phyloP scores from a whole-genome alignment of 1,139 yeast genomes.

The Scheffersomyces illinoinensis region DNA sequence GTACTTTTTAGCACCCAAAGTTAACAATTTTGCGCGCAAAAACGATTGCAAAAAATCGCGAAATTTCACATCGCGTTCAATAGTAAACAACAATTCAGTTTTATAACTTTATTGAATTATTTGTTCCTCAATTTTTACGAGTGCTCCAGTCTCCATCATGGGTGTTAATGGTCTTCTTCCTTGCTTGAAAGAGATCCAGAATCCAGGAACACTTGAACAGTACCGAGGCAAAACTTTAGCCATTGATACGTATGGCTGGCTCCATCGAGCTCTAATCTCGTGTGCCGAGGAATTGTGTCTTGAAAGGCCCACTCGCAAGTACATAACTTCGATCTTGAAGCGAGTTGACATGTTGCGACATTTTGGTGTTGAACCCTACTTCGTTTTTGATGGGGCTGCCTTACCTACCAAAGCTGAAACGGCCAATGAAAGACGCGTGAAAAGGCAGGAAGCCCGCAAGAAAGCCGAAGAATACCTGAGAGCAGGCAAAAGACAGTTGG shows the following conservation, averaged over 20 bases:
- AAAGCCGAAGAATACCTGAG: constrained; percentile 52
- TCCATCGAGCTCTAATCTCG: constrained; percentile 79
- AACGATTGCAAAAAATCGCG: not conserved
- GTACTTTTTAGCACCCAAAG: not conserved
- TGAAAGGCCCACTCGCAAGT: constrained; percentile 68
- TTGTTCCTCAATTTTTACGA: not conserved
- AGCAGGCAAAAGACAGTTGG: constrained; percentile 57
- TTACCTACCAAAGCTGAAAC: constrained; percentile 79
- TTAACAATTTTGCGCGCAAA: not conserved
- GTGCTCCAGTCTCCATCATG: constrained; percentile 38
- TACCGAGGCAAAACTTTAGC: constrained; percentile 81
- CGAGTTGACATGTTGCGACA: constrained; percentile 65
- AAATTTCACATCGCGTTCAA: not conserved
- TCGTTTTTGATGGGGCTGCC: constrained; percentile 93
- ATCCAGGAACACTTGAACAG: constrained; percentile 53
- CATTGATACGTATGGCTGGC: constrained; percentile 95
- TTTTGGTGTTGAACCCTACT: constrained; percentile 76
- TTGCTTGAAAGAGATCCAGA: constrained; percentile 70
- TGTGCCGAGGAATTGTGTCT: constrained; percentile 85
- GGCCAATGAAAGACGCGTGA: constrained; percentile 60
- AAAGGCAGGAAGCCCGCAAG: constrained; percentile 57
- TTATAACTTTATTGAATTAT: not conserved
- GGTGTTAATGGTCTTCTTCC: constrained; percentile 82
- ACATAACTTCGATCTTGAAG: constrained; percentile 59
- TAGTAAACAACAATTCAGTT: not conserved